Evolutionary conservation across 176 grass and related monocot species (phyloP).

Genomic region (Puccinellia tenuiflora): DNA sequence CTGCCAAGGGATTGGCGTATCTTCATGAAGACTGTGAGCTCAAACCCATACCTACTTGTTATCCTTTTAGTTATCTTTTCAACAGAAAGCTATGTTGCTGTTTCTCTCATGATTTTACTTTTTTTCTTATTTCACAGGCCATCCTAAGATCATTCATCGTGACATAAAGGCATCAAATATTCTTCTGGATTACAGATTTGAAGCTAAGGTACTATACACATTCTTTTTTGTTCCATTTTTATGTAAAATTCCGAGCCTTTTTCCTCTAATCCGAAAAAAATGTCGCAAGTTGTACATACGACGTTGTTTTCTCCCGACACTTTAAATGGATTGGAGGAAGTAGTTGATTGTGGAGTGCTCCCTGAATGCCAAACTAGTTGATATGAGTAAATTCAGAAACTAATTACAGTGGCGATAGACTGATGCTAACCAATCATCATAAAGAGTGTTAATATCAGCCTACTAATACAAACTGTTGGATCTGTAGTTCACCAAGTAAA

Average conservation of each 20-base stretch:
- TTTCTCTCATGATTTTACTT: constrained; percentile 4
- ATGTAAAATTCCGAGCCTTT: neutral
- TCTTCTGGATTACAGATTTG: constrained; percentile 63
- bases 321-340: no score
- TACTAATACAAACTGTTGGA: neutral
- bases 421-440: constrained; percentile 13
- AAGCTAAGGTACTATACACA: constrained; percentile 53
- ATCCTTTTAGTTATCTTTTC: constrained; percentile 19
- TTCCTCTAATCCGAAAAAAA: no score
- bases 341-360: neutral
- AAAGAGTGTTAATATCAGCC: constrained; percentile 16
- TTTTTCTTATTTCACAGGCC: constrained; percentile 32
- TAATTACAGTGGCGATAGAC: neutral
- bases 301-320: no score
- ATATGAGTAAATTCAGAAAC: constrained; percentile 7
- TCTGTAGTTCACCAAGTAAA: constrained; percentile 2
- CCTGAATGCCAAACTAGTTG: neutral
- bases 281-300: no score
- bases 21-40: constrained; percentile 87
- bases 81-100: neutral
- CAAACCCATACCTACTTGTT: constrained; percentile 14
- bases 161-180: constrained; percentile 74
- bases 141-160: constrained; percentile 78
- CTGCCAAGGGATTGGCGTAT: constrained; percentile 78
- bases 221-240: constrained; percentile 1